phyloP scores from a whole-genome alignment of 2,329 filamentous ascomycete genomes.

The Aspergillus arachidicola region DNA sequence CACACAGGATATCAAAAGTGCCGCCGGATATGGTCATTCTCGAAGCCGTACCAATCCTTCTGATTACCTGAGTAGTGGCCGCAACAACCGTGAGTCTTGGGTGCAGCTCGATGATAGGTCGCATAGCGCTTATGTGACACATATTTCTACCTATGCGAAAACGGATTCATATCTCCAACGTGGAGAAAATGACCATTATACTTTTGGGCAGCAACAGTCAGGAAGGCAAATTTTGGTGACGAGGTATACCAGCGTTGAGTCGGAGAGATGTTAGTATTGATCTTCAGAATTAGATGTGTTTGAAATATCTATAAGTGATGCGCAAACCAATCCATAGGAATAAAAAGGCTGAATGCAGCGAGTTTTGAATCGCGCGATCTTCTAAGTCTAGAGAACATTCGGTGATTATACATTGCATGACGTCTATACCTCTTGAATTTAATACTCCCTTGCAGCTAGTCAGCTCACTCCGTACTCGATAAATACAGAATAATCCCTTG shows the following conservation, averaged over 20 bases:
- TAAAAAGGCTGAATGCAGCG: no score
- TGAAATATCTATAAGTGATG: no score
- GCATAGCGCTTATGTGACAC: neutral
- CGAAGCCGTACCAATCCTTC: neutral
- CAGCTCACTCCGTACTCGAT: no score
- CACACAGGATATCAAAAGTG: constrained; percentile 20
- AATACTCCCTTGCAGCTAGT: no score
- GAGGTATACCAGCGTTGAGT: neutral
- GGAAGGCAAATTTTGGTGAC: neutral
- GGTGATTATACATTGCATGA: no score
- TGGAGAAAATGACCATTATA: neutral
- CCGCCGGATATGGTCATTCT: neutral
- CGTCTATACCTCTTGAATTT: no score
- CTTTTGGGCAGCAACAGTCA: neutral
- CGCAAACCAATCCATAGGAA: no score
- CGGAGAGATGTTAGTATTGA: neutral
- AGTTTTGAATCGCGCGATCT: no score
- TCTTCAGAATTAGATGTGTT: no score
- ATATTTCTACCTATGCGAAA: neutral
- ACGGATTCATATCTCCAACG: no score
- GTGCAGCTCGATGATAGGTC: neutral
- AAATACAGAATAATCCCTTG: no score
- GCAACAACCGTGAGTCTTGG: neutral
- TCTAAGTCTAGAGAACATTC: no score
- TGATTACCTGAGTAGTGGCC: neutral